phyloP scores from a whole-genome alignment of 2,329 filamentous ascomycete species.

The Ceratocystis lukuohia region DNA sequence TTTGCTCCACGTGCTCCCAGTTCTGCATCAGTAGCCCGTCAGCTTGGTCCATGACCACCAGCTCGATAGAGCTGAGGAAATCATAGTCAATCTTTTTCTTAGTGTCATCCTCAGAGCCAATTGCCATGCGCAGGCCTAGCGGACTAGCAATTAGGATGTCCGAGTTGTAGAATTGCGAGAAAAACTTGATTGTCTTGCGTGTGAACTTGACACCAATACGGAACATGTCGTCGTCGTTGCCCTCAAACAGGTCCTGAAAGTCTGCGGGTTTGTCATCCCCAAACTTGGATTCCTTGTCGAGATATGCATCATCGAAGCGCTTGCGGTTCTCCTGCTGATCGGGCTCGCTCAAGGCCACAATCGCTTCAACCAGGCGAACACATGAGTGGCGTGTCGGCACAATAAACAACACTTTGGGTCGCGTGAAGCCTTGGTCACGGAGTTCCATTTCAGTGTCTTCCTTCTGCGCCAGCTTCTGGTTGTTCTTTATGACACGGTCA shows the following conservation, averaged over 20 bases:
- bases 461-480: conserved; percentile 57
- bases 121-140: conserved; percentile 76
- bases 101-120: conserved; percentile 59
- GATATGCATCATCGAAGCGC: conserved; percentile 75
- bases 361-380: conserved; percentile 61
- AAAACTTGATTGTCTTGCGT: conserved; percentile 87
- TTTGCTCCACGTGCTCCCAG: conserved; percentile 89
- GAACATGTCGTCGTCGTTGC: conserved; percentile 97
- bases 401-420: conserved; percentile 84
- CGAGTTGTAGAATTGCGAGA: conserved; percentile 88
- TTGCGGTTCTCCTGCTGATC: conserved; percentile 94
- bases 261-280: conserved; percentile 67
- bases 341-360: conserved; percentile 61
- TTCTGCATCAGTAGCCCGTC: conserved; percentile 95
- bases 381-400: conserved; percentile 81
- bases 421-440: conserved; percentile 87
- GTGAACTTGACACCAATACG: conserved; percentile 93
- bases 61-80: conserved; percentile 85
- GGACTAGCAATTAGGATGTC: conserved; percentile 90
- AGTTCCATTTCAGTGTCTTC: conserved; percentile 55
- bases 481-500: conserved; percentile 86
- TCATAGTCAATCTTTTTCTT: conserved; percentile 59
- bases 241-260: conserved; percentile 77
- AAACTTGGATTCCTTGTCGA: conserved; percentile 50
- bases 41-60: conserved; percentile 80